Base-by-base conservation (phyloP, 768 basidiomycete species). In the Tubosaeta sp. region DNA sequence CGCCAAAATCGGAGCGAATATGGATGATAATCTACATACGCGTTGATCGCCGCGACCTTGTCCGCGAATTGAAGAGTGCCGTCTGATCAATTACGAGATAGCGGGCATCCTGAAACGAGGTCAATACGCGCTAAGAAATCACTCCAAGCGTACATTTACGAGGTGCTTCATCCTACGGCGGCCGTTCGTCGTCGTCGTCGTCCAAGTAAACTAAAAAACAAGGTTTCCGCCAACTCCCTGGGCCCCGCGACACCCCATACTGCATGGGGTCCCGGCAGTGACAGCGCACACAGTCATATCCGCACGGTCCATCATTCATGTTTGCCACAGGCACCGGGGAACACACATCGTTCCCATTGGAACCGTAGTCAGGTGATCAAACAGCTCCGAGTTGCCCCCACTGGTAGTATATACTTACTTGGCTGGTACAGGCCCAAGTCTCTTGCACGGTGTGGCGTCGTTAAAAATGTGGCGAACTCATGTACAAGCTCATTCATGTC, bases 41-140 rank as follows among this genome's bases (percentile, higher is more conserved):
- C 53, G 60, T 69, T 68, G 67, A 68, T 68, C 67, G 69, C 67
- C 67, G 67, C 62, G 66, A 63, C 38, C 59, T 67, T 69, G 62
- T 59, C 66, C 68, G 66, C 59, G 58, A 53, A 59, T 62, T 56
- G 57, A 48, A 52, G 58, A 54, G 60, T 44, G 66, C 61, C 67
- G 63, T 48, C 42, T 55, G 54, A 57, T 55, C 64, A 66, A 61
- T 68, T 68, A 68, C 67, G 69, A 70, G 54, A 68, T 59, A 64
- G 46, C 45, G 55, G 55, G 51, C 55, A 57, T 52, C 61, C 61
- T 66, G 63, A 59, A 63, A 56, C 60, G 54, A 59, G 62, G 59
- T 41, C 52, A 54, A 52, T 19, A 19, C 19, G 19, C n/a, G 4
- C n/a, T 13, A 36, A 22, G 16, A 49, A 18, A 42, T 32, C 32